A percentile compares a stretch with the other conserved stretches of the same genome.
phyloP scores from a whole-genome alignment of 257 asterid genomes.

The Pogostemon cablin region DNA sequence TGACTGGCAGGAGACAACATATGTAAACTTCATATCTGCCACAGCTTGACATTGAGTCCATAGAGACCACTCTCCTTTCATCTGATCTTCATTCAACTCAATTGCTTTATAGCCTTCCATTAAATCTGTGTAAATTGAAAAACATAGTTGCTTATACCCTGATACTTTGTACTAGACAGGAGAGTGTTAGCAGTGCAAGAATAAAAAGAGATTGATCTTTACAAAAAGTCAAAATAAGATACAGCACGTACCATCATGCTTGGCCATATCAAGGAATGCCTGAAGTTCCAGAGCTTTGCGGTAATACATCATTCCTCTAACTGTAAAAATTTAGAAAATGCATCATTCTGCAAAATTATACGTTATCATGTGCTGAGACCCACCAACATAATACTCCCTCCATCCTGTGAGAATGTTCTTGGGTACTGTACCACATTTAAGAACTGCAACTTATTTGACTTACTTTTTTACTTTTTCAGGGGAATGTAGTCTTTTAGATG shows the following conservation, averaged over 20 bases:
- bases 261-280: slow-evolving; percentile 99
- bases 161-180: slow-evolving; percentile 3
- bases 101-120: slow-evolving; percentile 98
- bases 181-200: slow-evolving; percentile 13
- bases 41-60: slow-evolving; percentile 99
- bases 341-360: slow-evolving; percentile 34
- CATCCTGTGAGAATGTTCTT: too few species aligned
- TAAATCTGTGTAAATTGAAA: slow-evolving; percentile 59
- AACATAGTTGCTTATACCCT: slow-evolving; percentile 22
- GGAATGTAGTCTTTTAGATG: too few species aligned
- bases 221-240: slow-evolving; percentile 21
- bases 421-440: too few species aligned
- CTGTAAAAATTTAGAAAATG: slow-evolving; percentile 46
- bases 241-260: slow-evolving; percentile 90
- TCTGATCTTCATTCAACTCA: slow-evolving; percentile 94
- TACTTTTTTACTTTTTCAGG: too few species aligned
- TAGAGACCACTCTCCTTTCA: slow-evolving; percentile 92
- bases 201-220: not conserved
- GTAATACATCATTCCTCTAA: slow-evolving; percentile 99
- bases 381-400: not conserved
- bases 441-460: too few species aligned
- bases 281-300: slow-evolving; percentile 98
- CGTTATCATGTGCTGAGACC: slow-evolving; percentile 8
- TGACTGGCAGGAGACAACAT: slow-evolving; percentile 91
- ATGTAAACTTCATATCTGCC: slow-evolving; percentile 97